A percentile compares a stretch with the other conserved stretches of the same genome.
Conservation (phyloP, 768 basidiomycete species). For the Calocybe gangraenosa region DNA sequence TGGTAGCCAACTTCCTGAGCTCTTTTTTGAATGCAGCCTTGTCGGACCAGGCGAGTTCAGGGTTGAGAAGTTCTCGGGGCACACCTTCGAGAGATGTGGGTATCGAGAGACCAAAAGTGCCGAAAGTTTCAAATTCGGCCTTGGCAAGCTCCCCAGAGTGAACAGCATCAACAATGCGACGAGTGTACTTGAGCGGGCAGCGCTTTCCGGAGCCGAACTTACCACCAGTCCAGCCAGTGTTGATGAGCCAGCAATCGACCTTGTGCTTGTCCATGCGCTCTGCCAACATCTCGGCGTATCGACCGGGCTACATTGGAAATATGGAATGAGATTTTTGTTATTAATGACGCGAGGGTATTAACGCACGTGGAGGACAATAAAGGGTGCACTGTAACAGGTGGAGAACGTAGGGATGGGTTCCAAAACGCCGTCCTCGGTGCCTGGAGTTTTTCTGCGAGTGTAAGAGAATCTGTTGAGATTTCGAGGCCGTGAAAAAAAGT, state of each 20-base stretch:
- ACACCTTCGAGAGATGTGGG: constrained; percentile 83
- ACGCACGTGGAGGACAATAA: constrained; percentile 92
- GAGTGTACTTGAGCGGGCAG: constrained; percentile 94
- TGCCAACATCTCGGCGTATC: constrained; percentile 97
- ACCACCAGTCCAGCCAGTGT: constrained; percentile 97
- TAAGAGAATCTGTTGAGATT: constrained; percentile 10
- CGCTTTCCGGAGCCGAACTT: constrained; percentile 90
- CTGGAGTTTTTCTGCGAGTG: constrained; percentile 81
- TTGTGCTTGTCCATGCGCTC: constrained; percentile 87
- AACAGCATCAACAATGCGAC: constrained; percentile 94
- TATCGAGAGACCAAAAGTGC: constrained; percentile 78
- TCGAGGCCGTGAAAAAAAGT: neutral
- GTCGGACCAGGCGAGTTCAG: constrained; percentile 80
- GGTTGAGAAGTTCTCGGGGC: constrained; percentile 88
- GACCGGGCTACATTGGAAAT: constrained; percentile 84
- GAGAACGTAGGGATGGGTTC: constrained; percentile 99
- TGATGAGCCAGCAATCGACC: constrained; percentile 97
- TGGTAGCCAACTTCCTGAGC: constrained; percentile 80
- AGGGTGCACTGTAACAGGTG: constrained; percentile 98
- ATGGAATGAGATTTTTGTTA: constrained; percentile 2
- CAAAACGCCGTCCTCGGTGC: constrained; percentile 95
- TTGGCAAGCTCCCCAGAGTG: constrained; percentile 89
- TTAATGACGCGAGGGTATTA: neutral
- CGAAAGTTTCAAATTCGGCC: constrained; percentile 83
- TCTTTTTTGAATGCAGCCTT: constrained; percentile 89